These are phyloP conservation scores for Alternaria triticimaculans DNA, from an alignment of 2,329 filamentous ascomycete species.

Conservation along the genomic window DNA sequence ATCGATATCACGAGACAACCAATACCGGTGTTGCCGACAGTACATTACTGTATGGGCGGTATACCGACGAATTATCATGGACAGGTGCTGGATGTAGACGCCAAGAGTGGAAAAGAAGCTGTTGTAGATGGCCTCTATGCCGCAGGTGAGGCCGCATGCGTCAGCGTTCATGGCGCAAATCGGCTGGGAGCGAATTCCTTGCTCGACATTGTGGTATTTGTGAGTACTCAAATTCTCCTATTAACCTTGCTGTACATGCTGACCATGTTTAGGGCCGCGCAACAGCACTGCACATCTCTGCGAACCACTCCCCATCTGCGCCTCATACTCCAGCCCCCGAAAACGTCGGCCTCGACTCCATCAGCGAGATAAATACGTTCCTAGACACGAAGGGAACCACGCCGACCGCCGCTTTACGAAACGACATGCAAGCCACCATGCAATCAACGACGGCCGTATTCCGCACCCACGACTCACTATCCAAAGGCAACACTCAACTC, in stretches of 20 bases:
- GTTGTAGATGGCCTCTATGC: slow-evolving; percentile 57
- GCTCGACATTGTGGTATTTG: slow-evolving; percentile 59
- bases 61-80: slow-evolving; percentile 59
- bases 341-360: slow-evolving; percentile 46
- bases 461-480: slow-evolving; percentile 50
- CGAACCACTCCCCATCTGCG: slow-evolving; percentile 48
- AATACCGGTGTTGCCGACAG: slow-evolving; percentile 59
- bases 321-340: slow-evolving; percentile 44
- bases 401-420: slow-evolving; percentile 48
- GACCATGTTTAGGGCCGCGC: slow-evolving; percentile 49
- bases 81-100: slow-evolving; percentile 52
- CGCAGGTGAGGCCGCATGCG: slow-evolving; percentile 57
- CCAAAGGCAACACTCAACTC: slow-evolving; percentile 43
- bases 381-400: slow-evolving; percentile 48
- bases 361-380: slow-evolving; percentile 46
- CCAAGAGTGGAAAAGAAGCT: slow-evolving; percentile 44
- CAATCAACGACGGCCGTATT: slow-evolving; percentile 57
- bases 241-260: not conserved
- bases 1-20: slow-evolving; percentile 58
- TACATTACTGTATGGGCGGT: slow-evolving; percentile 61
- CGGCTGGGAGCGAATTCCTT: slow-evolving; percentile 58
- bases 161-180: slow-evolving; percentile 59
- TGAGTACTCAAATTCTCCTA: slow-evolving; percentile 15
- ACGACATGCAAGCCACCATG: slow-evolving; percentile 56
- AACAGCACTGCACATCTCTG: slow-evolving; percentile 52